These are phyloP conservation scores for Eucalyptus erythrocorys DNA, from an alignment of 345 rosid genomes.

Conservation along the genomic window DNA sequence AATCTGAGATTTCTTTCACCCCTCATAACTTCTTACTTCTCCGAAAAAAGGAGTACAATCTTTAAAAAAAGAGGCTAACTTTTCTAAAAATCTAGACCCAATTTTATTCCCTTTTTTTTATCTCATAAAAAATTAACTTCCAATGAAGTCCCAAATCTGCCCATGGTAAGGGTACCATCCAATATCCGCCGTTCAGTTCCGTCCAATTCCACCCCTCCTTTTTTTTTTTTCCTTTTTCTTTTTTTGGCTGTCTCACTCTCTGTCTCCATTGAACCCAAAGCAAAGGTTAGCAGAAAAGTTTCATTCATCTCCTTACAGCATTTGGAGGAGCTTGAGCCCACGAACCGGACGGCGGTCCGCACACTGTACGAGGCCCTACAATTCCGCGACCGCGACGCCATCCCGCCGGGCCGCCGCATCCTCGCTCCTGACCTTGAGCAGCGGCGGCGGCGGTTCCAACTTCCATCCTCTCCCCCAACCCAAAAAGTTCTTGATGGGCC, in stretches of 20 bases:
- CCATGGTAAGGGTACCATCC: not conserved
- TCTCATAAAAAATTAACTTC: too few relatives aligned
- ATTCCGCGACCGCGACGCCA: too few relatives aligned
- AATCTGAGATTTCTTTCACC: not conserved
- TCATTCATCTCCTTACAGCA: not conserved
- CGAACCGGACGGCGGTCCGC: conserved; percentile 3
- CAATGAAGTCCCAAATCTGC: not conserved
- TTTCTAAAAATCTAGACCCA: not conserved
- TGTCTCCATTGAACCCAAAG: not conserved
- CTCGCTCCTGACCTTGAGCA: too few relatives aligned
- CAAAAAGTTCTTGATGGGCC: too few relatives aligned
- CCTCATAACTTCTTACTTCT: not conserved
- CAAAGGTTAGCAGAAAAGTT: not conserved
- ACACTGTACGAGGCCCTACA: too few relatives aligned
- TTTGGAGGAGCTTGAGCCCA: conserved; percentile 32
- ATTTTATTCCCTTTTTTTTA: not conserved
- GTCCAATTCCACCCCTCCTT: not conserved
- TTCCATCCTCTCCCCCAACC: too few relatives aligned
- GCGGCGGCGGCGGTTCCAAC: too few relatives aligned
- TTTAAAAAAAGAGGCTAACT: too few relatives aligned
- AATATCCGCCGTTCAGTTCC: not conserved
- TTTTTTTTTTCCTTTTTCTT: too few relatives aligned
- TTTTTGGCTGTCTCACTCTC: not conserved
- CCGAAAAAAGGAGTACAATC: not conserved
- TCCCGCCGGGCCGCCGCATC: too few relatives aligned